These are phyloP conservation scores for Myxozyma melibiosi DNA, from an alignment of 805 yeast genomes.

Conservation along the genomic window DNA sequence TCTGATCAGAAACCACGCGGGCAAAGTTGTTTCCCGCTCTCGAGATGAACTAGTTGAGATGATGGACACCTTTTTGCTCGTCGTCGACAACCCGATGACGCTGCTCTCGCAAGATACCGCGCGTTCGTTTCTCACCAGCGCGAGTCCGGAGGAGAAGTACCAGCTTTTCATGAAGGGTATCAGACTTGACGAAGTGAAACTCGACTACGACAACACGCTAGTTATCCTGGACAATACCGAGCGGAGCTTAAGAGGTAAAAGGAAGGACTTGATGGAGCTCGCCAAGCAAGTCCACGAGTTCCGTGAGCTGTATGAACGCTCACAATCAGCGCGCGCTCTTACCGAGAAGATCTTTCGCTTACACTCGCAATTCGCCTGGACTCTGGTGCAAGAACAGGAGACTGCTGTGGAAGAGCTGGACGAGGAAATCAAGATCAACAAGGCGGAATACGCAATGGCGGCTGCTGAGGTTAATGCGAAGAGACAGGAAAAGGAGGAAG, in stretches of 20 bases:
- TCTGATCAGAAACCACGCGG: constrained; percentile 54
- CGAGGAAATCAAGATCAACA: not conserved
- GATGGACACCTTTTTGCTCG: constrained; percentile 68
- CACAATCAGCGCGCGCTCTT: constrained; percentile 23
- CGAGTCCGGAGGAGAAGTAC: constrained; percentile 72
- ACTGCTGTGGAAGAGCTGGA: not conserved
- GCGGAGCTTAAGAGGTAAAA: constrained; percentile 9
- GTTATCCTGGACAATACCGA: constrained; percentile 47
- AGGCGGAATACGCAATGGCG: constrained; percentile 6
- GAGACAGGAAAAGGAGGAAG: not conserved
- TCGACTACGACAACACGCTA: constrained; percentile 46
- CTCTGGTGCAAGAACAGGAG: constrained; percentile 21
- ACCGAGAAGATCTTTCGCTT: constrained; percentile 11
- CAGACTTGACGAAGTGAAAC: constrained; percentile 60
- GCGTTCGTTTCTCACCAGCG: constrained; percentile 78
- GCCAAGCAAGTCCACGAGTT: constrained; percentile 45
- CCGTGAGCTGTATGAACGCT: constrained; percentile 33
- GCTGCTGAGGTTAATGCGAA: not conserved
- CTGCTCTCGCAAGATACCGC: constrained; percentile 94
- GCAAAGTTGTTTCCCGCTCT: constrained; percentile 59
- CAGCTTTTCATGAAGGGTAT: constrained; percentile 80
- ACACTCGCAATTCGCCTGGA: constrained; percentile 30
- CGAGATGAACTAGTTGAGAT: constrained; percentile 69
- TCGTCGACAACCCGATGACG: constrained; percentile 88
- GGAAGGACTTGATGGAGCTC: constrained; percentile 46